Evolutionary conservation across 805 yeast species (phyloP).

Genomic region (Metschnikowia cubensis): DNA sequence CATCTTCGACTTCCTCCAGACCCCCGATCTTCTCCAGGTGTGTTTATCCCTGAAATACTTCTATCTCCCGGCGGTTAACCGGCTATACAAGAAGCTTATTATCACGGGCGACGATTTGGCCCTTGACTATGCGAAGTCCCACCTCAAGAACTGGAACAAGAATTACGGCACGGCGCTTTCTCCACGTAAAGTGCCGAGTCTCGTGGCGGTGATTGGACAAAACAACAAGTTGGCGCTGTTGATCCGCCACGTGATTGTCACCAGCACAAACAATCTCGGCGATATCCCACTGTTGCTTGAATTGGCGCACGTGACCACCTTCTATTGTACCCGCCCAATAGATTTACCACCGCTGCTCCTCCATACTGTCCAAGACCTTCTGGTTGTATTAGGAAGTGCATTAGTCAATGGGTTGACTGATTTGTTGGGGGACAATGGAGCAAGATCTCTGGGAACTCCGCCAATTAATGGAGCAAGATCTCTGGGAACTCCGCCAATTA

Average conservation of each 20-base stretch:
- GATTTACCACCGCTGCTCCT: not conserved
- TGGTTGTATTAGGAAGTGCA: not conserved
- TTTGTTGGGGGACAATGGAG: no score
- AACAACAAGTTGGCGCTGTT: conserved; percentile 13
- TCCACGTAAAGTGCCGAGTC: conserved; percentile 7
- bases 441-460: no score
- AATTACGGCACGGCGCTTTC: conserved; percentile 15
- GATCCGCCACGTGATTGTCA: conserved; percentile 9
- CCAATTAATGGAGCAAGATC: no score
- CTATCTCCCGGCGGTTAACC: conserved; percentile 25
- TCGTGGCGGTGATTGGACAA: conserved; percentile 13
- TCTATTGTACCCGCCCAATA: conserved; percentile 6
- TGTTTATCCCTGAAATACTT: conserved; percentile 20
- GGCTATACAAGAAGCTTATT: conserved; percentile 22
- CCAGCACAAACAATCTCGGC: not conserved
- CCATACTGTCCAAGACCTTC: conserved; percentile 2
- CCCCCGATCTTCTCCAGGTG: conserved; percentile 21
- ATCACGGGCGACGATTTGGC: conserved; percentile 15
- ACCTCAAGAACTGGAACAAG: conserved; percentile 20
- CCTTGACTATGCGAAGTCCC: conserved; percentile 8
- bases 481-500: no score
- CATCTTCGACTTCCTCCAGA: conserved; percentile 20
- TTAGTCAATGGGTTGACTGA: no score
- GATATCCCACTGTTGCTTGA: conserved; percentile 4
- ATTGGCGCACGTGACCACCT: conserved; percentile 1